Base-by-base conservation (phyloP, 164 flowering plant genomes). In the Paratinospora sagittata region DNA sequence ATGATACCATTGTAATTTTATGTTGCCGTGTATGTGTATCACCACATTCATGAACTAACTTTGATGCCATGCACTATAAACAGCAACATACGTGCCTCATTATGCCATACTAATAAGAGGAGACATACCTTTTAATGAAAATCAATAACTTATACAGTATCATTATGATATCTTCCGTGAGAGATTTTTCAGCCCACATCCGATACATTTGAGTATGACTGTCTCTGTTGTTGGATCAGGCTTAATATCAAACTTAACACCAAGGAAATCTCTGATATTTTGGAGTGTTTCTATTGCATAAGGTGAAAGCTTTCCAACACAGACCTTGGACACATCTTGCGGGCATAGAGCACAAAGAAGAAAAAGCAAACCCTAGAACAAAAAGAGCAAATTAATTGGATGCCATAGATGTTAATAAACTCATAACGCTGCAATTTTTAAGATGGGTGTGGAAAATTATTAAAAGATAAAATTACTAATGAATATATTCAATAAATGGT, bases 341-440 rank as follows among this genome's bases (percentile, higher is more conserved):
- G 91, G n/a, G n/a, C n/a, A n/a, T n/a, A 95, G 60, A 11, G 97
- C 97, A 76, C 97, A 92, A 2, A 95, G 89, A 65, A 90, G 86
- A 80, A 92, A 95, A 70, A 92, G 75, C 78, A 95, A 79, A 37
- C 94, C 97, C 99, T 92, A 79, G 66, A 79, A 76, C 41, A 11
- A 55, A 57, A 58, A 39, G 19, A 71, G 7, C 8, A 49, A 67
- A 17, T 64, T 11, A 72, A 36, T 23, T 65, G 8, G 39, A 41
- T 71, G 27, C 17, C 27, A 8, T n/a, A n/a, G 21, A 17, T 7
- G 70, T 13, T 37, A 24, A 43, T 17, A 63, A 30, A 33, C 8
- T 33, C 66, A 63, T 27, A 39, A 11, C 47, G 34, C 14, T 12
- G 2, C 13, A 43, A 11, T 10, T 43, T 14, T 10, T 12, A 43